These are phyloP conservation scores for Hippophae tibetana DNA, from an alignment of 306 rosid species.

Conservation along the genomic window DNA sequence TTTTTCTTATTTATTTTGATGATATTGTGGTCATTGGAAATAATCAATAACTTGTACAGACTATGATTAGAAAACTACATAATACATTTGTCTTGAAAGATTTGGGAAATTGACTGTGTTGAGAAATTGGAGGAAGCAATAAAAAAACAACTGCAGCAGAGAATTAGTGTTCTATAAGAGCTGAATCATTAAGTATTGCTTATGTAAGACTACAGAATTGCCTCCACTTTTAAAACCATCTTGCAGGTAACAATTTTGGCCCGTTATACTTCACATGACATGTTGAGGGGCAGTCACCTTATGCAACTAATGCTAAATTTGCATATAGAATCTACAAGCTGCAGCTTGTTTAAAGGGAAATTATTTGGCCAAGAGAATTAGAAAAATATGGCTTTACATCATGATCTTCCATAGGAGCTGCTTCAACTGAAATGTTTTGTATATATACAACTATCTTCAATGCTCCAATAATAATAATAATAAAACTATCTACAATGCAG, in stretches of 20 bases:
- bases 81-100: no score
- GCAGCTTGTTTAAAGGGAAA: background rate
- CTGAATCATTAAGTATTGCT: slow-evolving; percentile 25
- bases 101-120: slow-evolving; percentile 38
- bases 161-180: slow-evolving; percentile 48
- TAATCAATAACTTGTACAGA: no score
- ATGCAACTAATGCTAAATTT: background rate
- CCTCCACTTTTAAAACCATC: slow-evolving; percentile 10
- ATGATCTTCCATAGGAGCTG: background rate
- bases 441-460: no score
- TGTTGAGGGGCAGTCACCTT: background rate
- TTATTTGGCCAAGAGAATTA: background rate
- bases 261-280: background rate
- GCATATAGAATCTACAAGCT: slow-evolving; percentile 1
- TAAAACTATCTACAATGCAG: no score
- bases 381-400: background rate
- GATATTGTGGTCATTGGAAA: no score
- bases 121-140: slow-evolving; percentile 81
- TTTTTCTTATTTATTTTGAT: no score
- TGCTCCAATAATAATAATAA: no score
- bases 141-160: slow-evolving; percentile 67
- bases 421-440: no score
- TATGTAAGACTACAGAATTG: slow-evolving; percentile 15
- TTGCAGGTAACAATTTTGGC: slow-evolving; percentile 12
- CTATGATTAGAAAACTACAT: no score